Percentiles rank a stretch among this genome's conserved stretches.
Conservation (phyloP, 2,329 filamentous ascomycete species). For the Tolypocladium pustulatum region DNA sequence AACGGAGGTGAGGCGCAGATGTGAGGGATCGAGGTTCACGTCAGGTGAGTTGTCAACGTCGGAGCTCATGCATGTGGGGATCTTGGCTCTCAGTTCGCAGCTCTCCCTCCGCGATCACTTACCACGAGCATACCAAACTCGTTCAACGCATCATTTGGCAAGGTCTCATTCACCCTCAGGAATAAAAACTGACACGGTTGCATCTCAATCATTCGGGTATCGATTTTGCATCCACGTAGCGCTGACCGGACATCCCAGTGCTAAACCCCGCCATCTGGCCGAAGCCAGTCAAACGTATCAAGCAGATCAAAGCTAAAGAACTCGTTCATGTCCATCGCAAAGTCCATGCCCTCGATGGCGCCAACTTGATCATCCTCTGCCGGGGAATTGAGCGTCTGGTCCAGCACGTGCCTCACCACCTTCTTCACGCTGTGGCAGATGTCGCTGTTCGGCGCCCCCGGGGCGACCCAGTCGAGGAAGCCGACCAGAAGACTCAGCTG, state of each 20-base stretch:
- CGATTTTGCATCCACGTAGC: background rate
- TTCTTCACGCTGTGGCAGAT: slow-evolving; percentile 31
- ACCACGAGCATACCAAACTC: background rate
- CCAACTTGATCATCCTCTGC: slow-evolving; percentile 3
- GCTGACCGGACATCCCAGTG: background rate
- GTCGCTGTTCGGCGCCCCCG: slow-evolving; percentile 33
- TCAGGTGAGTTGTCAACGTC: background rate
- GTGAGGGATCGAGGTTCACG: background rate
- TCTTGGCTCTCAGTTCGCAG: background rate
- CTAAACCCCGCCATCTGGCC: slow-evolving; percentile 2
- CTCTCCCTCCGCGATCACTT: too few species aligned
- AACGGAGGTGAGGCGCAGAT: background rate
- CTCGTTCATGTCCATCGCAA: slow-evolving; percentile 15
- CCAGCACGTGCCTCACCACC: slow-evolving; percentile 38
- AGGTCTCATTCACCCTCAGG: background rate
- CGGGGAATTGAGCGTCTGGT: slow-evolving; percentile 31
- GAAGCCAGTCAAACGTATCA: slow-evolving; percentile 34
- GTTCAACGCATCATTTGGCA: too few species aligned
- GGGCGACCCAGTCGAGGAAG: slow-evolving; percentile 37
- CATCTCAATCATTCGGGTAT: background rate
- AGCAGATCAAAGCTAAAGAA: slow-evolving; percentile 30
- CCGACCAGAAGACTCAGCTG: slow-evolving; percentile 38
- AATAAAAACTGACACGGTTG: background rate
- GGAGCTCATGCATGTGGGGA: background rate
- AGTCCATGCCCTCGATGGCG: slow-evolving; percentile 13